These are phyloP conservation scores for Umbelopsis vinacea DNA, from an alignment of 192 early-diverging fungal genomes.

Conservation along the genomic window DNA sequence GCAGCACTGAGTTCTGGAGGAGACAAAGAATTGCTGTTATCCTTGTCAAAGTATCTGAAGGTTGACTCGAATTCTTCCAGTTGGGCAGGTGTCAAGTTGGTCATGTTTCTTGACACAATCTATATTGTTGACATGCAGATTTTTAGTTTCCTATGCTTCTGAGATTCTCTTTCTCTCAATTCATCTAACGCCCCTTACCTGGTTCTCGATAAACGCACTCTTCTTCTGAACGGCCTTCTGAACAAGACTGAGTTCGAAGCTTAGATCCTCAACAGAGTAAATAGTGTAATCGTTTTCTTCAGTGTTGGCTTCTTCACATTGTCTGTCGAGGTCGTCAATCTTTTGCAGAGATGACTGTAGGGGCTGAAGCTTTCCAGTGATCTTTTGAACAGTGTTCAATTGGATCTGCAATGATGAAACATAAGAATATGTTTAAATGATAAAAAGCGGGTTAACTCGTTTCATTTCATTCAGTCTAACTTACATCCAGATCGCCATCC, in stretches of 20 bases:
- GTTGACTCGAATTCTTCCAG: conserved; percentile 91
- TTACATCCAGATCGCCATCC: conserved; percentile 81
- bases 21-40: conserved; percentile 78
- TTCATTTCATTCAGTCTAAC: background rate
- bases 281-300: conserved; percentile 95
- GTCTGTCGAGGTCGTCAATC: conserved; percentile 65
- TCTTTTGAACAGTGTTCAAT: conserved; percentile 64
- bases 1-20: conserved; percentile 86
- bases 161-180: no score
- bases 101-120: conserved; percentile 90
- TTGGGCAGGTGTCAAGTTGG: conserved; percentile 91
- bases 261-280: conserved; percentile 87
- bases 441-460: background rate
- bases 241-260: conserved; percentile 82
- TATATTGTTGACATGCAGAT: conserved; percentile 16
- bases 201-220: conserved; percentile 91
- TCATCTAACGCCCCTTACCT: conserved; percentile 45
- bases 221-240: conserved; percentile 83
- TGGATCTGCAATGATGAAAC: conserved; percentile 33
- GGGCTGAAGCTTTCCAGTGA: conserved; percentile 58
- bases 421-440: background rate
- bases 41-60: conserved; percentile 92
- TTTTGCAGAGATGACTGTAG: conserved; percentile 56
- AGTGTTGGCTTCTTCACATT: conserved; percentile 83
- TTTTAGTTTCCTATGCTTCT: background rate